Evolutionary conservation across 129 eudicot species (phyloP).

Genomic region (Lonicera japonica): DNA sequence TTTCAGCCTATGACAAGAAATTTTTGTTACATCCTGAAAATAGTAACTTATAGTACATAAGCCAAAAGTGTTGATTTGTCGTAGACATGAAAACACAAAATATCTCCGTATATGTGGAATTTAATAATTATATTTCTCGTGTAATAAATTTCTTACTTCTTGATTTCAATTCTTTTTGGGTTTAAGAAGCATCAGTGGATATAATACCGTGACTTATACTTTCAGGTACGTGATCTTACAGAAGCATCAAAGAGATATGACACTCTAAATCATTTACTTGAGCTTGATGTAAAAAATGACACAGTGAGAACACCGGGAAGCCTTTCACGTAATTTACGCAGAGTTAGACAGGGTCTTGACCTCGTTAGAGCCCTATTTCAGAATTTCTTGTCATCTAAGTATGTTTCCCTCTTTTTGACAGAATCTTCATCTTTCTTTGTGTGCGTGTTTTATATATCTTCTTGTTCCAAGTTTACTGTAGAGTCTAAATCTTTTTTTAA

Average conservation of each 20-base stretch:
- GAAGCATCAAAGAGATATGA: slow-evolving; percentile 55
- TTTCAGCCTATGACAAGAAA: too few relatives aligned
- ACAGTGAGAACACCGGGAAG: slow-evolving; percentile 76
- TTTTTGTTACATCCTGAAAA: too few relatives aligned
- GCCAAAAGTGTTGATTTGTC: too few relatives aligned
- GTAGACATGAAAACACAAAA: too few relatives aligned
- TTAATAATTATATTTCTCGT: too few relatives aligned
- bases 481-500: too few relatives aligned
- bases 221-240: slow-evolving; percentile 67
- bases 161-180: too few relatives aligned
- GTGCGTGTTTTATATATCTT: too few relatives aligned
- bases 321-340: slow-evolving; percentile 83
- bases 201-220: slow-evolving; percentile 1
- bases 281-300: slow-evolving; percentile 55
- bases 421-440: not conserved
- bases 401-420: slow-evolving; percentile 19
- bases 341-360: slow-evolving; percentile 98
- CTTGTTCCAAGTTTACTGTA: too few relatives aligned
- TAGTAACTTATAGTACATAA: too few relatives aligned
- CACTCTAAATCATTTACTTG: slow-evolving; percentile 59
- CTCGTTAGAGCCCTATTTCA: slow-evolving; percentile 72
- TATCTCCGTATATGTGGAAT: too few relatives aligned
- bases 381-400: slow-evolving; percentile 74
- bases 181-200: not conserved
- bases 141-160: too few relatives aligned